Evolutionary conservation across 163 green algal species (phyloP), one percentile per base, ranked within the genome.

Genomic region (Chlamydomonas reinhardtii): DNA sequence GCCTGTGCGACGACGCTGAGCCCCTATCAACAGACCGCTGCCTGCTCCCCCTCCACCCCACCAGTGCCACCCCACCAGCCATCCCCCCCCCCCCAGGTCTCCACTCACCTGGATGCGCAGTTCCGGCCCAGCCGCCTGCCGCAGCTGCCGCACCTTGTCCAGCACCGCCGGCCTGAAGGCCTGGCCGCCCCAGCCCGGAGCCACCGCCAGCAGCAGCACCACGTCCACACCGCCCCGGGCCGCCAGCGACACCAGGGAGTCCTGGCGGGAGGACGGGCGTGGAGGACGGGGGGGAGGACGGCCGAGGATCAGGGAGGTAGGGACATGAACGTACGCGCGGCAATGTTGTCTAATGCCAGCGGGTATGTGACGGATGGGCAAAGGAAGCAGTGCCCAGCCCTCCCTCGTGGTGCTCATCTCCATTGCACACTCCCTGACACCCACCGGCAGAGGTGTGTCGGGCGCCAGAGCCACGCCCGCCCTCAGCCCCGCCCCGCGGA

Each of bases 111-210:
- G 73, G 39, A 94, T 94, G 89, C 93, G 73, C 17, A 95, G 35
- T 25, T 62, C 24, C 1, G 90, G 89, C 71, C 82, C 94, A 2
- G 68, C 70, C 34, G 78, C 65, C 32, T 78, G 64, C 52, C 93
- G 34, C 70, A 96, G 77, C 48, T n/a, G 35, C 20, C 31, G 35
- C 20, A 95, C 94, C 85, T 96, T 96, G 20, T 27, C 66, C 91
- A 98, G 93, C 64, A 94, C 94, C 16, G 86, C 79, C 1, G 84
- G 83, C 86, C 94, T 92, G 88, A 98, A 97, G 62, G 88, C 86
- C 91, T 98, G 96, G 12, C 96, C 96, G 29, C 96, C 96, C 92
- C 98, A 98, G 12, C 96, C 96, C 19, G 96, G 95, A 65, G 95
- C 88, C 82, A 98, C 96, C 2, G 94, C 96, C 91, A 98, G 95